Conservation (phyloP, 352 stramenopile genomes). For the Phytophthora fragariae region DNA sequence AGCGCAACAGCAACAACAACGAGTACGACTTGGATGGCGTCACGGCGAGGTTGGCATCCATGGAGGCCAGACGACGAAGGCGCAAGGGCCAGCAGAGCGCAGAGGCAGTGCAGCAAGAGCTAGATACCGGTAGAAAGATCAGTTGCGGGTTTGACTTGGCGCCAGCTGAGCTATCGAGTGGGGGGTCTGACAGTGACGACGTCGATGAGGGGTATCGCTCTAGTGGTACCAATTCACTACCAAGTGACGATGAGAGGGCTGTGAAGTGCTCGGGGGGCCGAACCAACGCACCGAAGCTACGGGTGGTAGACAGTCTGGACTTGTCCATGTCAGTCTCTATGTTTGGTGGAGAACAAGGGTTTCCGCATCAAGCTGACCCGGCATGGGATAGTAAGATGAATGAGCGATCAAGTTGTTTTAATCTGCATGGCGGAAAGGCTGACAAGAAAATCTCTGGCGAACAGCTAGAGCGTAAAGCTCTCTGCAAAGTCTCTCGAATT, state of each 20-base stretch:
- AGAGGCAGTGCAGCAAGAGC: background rate
- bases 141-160: conserved; percentile 48
- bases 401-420: background rate
- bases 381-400: background rate
- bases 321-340: conserved; percentile 67
- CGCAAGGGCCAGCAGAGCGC: conserved; percentile 4
- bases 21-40: conserved; percentile 58
- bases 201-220: conserved; percentile 19
- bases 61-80: conserved; percentile 36
- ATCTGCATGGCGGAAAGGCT: background rate
- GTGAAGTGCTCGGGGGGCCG: background rate
- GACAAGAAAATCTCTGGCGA: background rate
- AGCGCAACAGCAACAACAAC: conserved; percentile 10
- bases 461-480: background rate
- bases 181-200: conserved; percentile 24
- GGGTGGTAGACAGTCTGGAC: conserved; percentile 65
- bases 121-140: conserved; percentile 15
- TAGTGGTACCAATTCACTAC: conserved; percentile 30
- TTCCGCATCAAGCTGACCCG: background rate
- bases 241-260: conserved; percentile 23
- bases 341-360: conserved; percentile 6
- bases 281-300: conserved; percentile 14
- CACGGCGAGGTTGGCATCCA: conserved; percentile 44
- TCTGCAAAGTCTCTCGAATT: conserved; percentile 10
- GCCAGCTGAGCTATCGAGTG: conserved; percentile 34